Conservation (phyloP, 2,329 filamentous ascomycete species). For the Aspergillus ochraceus region DNA sequence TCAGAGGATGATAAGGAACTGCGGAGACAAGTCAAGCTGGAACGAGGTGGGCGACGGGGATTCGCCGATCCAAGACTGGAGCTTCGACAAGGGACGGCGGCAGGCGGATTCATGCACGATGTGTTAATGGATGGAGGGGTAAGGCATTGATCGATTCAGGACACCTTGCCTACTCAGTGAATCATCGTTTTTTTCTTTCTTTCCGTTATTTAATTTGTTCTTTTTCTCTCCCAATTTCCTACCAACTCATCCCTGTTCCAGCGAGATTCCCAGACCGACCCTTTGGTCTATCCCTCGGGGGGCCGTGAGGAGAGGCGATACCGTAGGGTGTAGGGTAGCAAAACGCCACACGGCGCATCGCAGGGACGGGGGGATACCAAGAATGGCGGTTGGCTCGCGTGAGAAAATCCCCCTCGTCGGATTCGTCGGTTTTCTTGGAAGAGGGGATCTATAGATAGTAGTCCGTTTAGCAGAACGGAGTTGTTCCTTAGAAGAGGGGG, state of each 20-base stretch:
- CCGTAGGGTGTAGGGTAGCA: not conserved
- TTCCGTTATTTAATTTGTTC: not conserved
- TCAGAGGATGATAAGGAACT: conserved; percentile 22
- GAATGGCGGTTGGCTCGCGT: conserved; percentile 5
- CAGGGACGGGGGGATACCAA: not conserved
- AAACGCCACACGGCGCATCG: conserved; percentile 7
- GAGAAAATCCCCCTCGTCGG: conserved; percentile 1
- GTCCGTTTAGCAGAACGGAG: too few relatives aligned
- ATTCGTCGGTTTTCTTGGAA: not conserved
- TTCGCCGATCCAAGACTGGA: conserved; percentile 21
- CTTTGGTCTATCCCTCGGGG: not conserved
- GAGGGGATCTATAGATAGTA: not conserved
- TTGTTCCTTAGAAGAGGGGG: not conserved
- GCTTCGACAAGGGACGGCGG: conserved; percentile 14
- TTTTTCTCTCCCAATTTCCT: too few relatives aligned
- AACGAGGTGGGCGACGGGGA: conserved; percentile 21
- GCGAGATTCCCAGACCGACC: too few relatives aligned
- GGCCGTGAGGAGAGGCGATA: not conserved
- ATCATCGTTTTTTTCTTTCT: not conserved
- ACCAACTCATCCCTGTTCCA: too few relatives aligned
- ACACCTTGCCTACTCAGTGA: not conserved
- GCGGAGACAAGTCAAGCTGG: conserved; percentile 22
- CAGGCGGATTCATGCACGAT: conserved; percentile 12
- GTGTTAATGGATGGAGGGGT: conserved; percentile 13
- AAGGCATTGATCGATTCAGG: not conserved